phyloP scores from a whole-genome alignment of 305 asterid species.

The Fraxinus baroniana region DNA sequence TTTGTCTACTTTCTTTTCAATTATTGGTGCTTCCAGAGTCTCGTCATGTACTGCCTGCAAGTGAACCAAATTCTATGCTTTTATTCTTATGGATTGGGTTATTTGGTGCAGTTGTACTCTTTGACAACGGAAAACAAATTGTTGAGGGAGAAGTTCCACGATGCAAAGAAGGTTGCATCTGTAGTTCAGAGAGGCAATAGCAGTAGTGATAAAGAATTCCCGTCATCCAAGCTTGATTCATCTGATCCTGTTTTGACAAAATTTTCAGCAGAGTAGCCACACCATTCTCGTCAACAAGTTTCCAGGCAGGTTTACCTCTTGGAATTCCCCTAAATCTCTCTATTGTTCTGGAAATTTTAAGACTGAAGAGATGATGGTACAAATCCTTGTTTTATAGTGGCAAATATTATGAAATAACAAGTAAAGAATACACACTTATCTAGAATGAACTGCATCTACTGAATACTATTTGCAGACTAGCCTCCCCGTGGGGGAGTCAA shows the following conservation, averaged over 20 bases:
- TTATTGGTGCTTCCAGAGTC: not conserved
- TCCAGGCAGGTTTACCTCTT: slow-evolving; percentile 29
- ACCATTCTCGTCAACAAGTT: slow-evolving; percentile 28
- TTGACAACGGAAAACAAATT: slow-evolving; percentile 60
- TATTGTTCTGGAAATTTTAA: not conserved
- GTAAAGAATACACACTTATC: not conserved
- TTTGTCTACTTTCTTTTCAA: not conserved
- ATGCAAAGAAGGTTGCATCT: slow-evolving; percentile 25
- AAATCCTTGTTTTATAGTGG: not conserved
- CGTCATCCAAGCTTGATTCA: slow-evolving; percentile 22
- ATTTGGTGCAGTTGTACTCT: slow-evolving; percentile 45
- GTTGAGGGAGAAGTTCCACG: slow-evolving; percentile 42
- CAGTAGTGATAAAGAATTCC: slow-evolving; percentile 21
- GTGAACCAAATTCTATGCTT: not conserved
- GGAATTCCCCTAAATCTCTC: not conserved
- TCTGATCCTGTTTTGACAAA: slow-evolving; percentile 19
- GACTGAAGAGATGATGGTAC: not conserved
- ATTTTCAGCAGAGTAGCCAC: slow-evolving; percentile 27
- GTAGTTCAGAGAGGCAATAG: slow-evolving; percentile 11
- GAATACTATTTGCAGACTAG: not conserved
- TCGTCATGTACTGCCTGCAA: not conserved
- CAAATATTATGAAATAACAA: not conserved
- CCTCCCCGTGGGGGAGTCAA: not conserved
- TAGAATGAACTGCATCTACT: not conserved
- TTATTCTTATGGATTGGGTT: not conserved